Evolutionary conservation across 2,329 filamentous ascomycete genomes (phyloP), one percentile per base, ranked within the genome.

Genomic region (Podosphaera fusca): DNA sequence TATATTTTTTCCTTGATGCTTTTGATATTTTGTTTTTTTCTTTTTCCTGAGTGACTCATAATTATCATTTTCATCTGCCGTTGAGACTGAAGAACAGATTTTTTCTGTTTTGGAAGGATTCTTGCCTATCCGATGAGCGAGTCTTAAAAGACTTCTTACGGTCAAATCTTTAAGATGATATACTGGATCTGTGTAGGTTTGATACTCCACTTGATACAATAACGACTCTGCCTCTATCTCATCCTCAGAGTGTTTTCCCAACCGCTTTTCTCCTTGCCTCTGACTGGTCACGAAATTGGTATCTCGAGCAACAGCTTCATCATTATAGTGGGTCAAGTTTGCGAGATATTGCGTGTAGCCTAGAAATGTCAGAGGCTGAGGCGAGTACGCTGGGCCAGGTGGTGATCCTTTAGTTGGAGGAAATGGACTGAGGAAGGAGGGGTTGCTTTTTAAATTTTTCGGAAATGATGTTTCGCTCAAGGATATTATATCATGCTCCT

Each of bases 311-410:
- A 56, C 46, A 4, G 58, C 42, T n/a, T 62, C 79, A 63, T 88
- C 85, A 70, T 96, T 94, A 70, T 95, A 82, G 58, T 79, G 72
- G 0, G 90, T 96, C n/a, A 98, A 72, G 68, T 98, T 98, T 59
- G 90, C 88, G 69, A 81, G 95, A 69, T 94, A 95, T 65, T 98
- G 92, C 3, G 81, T 87, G 69, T 87, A 95, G 4, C 86, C 81
- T 2, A 84, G 75, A 60, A 89, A 74, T 0, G 87, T 85, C 42
- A 96, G 73, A 0, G 86, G 74, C 67, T 98, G 92, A 6, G 84
- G 81, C 29, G 82, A 87, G 69, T 98, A 96, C 6, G 87, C 92
- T 0, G 92, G 92, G 0, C 92, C 92, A 0, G 90, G 90, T 4
- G 80, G 79, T 6, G 83, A 71, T 1, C 77, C 77, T 63, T 83